Evolutionary conservation across 306 rosid genomes (phyloP).

Genomic region (Arachis hypogaea): DNA sequence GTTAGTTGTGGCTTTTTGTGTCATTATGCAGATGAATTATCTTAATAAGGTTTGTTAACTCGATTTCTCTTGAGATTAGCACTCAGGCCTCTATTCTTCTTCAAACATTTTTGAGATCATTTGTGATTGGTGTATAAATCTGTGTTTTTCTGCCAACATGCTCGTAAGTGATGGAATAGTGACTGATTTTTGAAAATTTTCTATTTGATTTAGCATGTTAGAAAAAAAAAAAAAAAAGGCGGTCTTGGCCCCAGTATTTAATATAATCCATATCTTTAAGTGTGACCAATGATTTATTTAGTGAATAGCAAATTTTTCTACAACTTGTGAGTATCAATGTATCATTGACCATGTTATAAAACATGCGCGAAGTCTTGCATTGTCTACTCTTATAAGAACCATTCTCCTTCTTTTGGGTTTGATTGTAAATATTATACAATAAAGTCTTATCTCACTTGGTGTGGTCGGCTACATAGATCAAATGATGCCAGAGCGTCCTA

Average conservation of each 20-base stretch:
- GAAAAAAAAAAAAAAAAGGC: background rate
- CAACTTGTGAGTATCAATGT: background rate
- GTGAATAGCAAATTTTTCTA: background rate
- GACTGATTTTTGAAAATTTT: background rate
- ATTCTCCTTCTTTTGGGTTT: background rate
- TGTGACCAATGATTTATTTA: background rate
- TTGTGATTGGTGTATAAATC: background rate
- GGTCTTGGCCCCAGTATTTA: background rate
- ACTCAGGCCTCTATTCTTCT: constrained; percentile 1
- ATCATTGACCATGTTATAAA: background rate
- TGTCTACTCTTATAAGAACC: background rate
- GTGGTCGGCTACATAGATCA: no score
- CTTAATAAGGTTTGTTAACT: constrained; percentile 75
- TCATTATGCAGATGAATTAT: constrained; percentile 81
- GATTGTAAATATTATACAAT: background rate
- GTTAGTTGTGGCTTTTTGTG: constrained; percentile 73
- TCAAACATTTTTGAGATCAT: background rate
- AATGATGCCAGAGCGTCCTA: background rate
- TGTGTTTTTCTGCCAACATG: background rate
- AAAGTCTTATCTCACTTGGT: no score
- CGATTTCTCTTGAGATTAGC: constrained; percentile 17
- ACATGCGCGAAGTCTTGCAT: background rate
- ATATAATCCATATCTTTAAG: constrained; percentile 1
- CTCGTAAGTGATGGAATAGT: background rate
- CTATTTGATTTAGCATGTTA: background rate